Conservation (phyloP, 164 flowering plant genomes). For the Annona cherimola region DNA sequence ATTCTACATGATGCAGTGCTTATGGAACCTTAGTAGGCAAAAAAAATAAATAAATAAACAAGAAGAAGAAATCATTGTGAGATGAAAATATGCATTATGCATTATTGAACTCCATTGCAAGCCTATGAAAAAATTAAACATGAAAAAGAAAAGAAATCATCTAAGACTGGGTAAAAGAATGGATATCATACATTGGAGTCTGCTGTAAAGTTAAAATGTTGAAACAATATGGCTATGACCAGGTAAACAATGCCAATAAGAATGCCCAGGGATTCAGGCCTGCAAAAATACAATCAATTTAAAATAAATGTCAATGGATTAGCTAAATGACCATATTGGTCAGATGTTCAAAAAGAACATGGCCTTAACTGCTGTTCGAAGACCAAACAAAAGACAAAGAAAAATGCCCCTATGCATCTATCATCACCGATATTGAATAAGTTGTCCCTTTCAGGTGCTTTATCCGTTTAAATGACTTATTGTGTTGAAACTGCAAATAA, state of each 20-base stretch:
- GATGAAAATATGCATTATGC: not conserved
- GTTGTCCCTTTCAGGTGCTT: not conserved
- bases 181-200: slow-evolving; percentile 69
- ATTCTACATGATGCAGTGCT: not conserved
- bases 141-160: not conserved
- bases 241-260: slow-evolving; percentile 79
- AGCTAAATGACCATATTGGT: too few species aligned
- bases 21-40: not conserved
- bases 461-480: not conserved
- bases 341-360: too few species aligned
- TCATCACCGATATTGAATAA: not conserved
- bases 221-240: slow-evolving; percentile 70
- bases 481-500: not conserved
- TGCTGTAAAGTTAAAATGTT: slow-evolving; percentile 70
- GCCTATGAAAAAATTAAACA: not conserved
- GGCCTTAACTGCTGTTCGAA: too few species aligned
- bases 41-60: not conserved
- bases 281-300: slow-evolving; percentile 29
- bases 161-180: not conserved
- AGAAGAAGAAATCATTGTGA: not conserved
- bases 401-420: not conserved
- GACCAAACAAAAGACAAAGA: too few species aligned
- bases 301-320: too few species aligned
- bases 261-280: slow-evolving; percentile 96
- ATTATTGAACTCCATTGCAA: not conserved